These are phyloP conservation scores for Naegleria fowleri DNA, from an alignment of 208 protist genomes.

Conservation along the genomic window DNA sequence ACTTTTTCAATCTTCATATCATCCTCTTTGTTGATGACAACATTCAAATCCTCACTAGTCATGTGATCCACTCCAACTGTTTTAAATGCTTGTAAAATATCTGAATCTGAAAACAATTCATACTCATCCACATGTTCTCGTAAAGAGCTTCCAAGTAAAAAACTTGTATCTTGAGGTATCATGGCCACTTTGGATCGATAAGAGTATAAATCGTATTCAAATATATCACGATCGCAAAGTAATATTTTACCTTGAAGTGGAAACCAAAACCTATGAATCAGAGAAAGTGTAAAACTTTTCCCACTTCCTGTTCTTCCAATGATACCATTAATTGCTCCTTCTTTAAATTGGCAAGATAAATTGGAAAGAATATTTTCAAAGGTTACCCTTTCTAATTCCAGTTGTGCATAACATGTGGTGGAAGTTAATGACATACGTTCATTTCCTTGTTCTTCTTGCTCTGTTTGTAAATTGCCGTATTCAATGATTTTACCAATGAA, in stretches of 20 bases:
- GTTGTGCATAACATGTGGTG: not conserved
- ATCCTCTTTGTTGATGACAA: not conserved
- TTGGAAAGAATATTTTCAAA: not conserved
- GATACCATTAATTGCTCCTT: not conserved
- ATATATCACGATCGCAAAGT: not conserved
- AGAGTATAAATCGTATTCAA: not conserved
- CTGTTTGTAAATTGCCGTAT: not conserved
- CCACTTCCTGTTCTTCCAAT: not conserved
- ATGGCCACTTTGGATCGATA: not conserved
- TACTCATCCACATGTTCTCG: not conserved
- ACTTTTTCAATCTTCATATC: not conserved
- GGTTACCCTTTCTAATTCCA: not conserved
- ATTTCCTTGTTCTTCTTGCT: not conserved
- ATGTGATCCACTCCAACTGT: not conserved
- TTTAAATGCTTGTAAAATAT: not conserved
- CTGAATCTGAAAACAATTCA: not conserved
- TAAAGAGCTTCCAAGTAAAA: not conserved
- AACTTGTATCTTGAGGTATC: not conserved
- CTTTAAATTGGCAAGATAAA: not conserved
- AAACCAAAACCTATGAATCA: not conserved
- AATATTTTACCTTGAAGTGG: not conserved
- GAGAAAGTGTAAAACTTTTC: not conserved
- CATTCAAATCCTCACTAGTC: not conserved
- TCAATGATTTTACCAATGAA: not conserved
- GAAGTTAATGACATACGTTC: not conserved